Conservation (phyloP, 2,329 filamentous ascomycete genomes). For the Penicillium sp. region DNA sequence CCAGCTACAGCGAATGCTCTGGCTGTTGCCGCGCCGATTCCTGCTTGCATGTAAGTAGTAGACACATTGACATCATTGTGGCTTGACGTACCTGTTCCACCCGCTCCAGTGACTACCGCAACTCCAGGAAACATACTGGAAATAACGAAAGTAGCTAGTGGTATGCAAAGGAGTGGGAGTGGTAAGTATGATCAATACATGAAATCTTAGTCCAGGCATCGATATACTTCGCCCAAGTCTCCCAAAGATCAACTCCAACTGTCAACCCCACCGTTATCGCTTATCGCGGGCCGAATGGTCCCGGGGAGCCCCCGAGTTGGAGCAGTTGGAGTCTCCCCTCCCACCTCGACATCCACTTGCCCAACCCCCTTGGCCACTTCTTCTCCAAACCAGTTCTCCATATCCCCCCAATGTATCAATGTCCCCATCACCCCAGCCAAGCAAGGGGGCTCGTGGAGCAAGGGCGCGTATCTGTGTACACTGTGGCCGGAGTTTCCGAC, state of each 20-base stretch:
- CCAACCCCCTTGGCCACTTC: slow-evolving; percentile 9
- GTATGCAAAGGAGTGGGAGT: background rate
- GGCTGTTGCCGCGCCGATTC: slow-evolving; percentile 57
- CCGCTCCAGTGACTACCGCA: slow-evolving; percentile 50
- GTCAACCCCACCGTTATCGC: slow-evolving; percentile 6
- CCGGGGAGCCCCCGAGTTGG: slow-evolving; percentile 8
- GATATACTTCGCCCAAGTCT: background rate
- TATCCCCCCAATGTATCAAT: slow-evolving; percentile 30
- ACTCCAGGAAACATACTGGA: slow-evolving; percentile 45
- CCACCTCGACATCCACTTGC: slow-evolving; percentile 10
- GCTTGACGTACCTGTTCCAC: slow-evolving; percentile 44
- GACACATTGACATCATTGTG: background rate
- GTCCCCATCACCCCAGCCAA: slow-evolving; percentile 32
- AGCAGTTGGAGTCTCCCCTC: slow-evolving; percentile 23
- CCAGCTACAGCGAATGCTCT: slow-evolving; percentile 53
- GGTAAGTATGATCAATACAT: background rate
- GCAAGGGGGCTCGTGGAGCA: slow-evolving; percentile 26
- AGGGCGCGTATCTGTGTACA: slow-evolving; percentile 35
- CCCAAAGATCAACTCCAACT: background rate
- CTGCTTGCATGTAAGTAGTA: slow-evolving; percentile 31
- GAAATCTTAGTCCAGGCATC: background rate
- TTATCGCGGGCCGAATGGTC: slow-evolving; percentile 10
- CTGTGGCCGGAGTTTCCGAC: slow-evolving; percentile 36
- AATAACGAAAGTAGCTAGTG: background rate
- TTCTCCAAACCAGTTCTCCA: slow-evolving; percentile 28